phyloP scores from a whole-genome alignment of 1,284 basidiomycete genomes.

The Cryptococcus sp. region DNA sequence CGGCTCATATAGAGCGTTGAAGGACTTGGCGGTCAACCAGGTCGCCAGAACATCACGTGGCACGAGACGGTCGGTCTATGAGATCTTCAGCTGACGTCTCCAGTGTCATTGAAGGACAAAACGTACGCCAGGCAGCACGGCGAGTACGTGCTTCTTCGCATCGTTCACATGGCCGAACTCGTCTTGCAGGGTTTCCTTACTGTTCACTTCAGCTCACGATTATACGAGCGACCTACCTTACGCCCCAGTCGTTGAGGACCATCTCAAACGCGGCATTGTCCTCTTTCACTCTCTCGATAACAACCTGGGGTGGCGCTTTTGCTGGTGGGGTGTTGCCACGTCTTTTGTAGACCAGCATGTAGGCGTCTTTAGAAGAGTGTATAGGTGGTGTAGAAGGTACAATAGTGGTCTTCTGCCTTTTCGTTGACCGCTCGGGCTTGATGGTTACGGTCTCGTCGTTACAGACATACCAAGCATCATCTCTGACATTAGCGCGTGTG shows the following conservation, averaged over 20 bases:
- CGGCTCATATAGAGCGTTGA: slow-evolving; percentile 20
- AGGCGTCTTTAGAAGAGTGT: slow-evolving; percentile 71
- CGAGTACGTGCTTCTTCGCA: slow-evolving; percentile 30
- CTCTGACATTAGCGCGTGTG: slow-evolving; percentile 55
- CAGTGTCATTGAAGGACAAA: neutral
- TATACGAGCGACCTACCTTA: slow-evolving; percentile 15
- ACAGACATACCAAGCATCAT: slow-evolving; percentile 80
- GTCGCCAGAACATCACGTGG: slow-evolving; percentile 27
- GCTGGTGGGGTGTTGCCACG: slow-evolving; percentile 21
- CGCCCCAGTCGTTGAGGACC: slow-evolving; percentile 12
- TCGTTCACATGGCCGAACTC: slow-evolving; percentile 27
- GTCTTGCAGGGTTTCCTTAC: slow-evolving; percentile 13
- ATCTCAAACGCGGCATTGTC: slow-evolving; percentile 56
- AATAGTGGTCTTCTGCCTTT: slow-evolving; percentile 25
- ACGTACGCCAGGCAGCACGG: slow-evolving; percentile 32
- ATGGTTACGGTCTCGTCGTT: slow-evolving; percentile 67
- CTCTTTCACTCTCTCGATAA: slow-evolving; percentile 60
- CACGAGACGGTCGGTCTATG: slow-evolving; percentile 35
- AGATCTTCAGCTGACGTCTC: neutral
- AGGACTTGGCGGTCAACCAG: slow-evolving; percentile 28
- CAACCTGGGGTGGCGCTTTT: slow-evolving; percentile 59
- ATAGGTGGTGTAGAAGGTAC: slow-evolving; percentile 11
- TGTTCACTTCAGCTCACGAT: slow-evolving; percentile 1
- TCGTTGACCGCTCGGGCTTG: slow-evolving; percentile 20
- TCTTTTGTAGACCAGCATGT: slow-evolving; percentile 85